phyloP scores from a whole-genome alignment of 1,284 basidiomycete genomes.

The Singerocomus inundabilis region DNA sequence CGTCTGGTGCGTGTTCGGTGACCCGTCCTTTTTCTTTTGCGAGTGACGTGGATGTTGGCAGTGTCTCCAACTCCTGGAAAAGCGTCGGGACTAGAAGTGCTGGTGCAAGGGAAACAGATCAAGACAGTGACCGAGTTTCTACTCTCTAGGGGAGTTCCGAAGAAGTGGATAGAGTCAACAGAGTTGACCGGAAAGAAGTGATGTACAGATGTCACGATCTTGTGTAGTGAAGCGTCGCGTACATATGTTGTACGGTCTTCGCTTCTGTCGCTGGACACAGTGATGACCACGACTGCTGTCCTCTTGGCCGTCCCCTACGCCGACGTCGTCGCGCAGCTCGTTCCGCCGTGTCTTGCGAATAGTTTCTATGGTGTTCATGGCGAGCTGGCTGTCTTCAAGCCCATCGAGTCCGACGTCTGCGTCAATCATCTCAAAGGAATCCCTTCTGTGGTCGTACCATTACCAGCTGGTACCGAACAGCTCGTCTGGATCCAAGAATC shows the following conservation, averaged over 20 bases:
- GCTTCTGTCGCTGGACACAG: constrained; percentile 1
- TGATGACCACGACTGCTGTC: constrained; percentile 15
- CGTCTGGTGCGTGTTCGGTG: constrained; percentile 51
- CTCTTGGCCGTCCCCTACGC: constrained; percentile 28
- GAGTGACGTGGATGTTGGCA: constrained; percentile 25
- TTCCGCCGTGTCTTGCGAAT: constrained; percentile 45
- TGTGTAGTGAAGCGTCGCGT: too few species aligned
- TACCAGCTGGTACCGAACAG: constrained; percentile 31
- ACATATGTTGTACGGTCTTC: too few species aligned
- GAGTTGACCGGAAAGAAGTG: constrained; percentile 25
- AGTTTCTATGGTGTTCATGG: constrained; percentile 55
- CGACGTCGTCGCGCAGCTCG: constrained; percentile 16
- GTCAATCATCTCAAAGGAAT: too few species aligned
- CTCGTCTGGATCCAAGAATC: constrained; percentile 64
- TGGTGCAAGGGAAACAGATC: constrained; percentile 81
- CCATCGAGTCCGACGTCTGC: constrained; percentile 31
- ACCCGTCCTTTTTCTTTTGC: not conserved
- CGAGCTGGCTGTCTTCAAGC: constrained; percentile 46
- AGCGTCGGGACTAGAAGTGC: constrained; percentile 58
- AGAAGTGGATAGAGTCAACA: constrained; percentile 67
- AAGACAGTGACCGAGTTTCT: constrained; percentile 67
- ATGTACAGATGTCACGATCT: not conserved
- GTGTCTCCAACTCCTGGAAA: constrained; percentile 59
- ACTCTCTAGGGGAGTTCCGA: constrained; percentile 64
- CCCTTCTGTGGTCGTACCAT: constrained; percentile 24